phyloP scores from a whole-genome alignment of 1,284 basidiomycete species.

The Rhizopogon hawkerae region DNA sequence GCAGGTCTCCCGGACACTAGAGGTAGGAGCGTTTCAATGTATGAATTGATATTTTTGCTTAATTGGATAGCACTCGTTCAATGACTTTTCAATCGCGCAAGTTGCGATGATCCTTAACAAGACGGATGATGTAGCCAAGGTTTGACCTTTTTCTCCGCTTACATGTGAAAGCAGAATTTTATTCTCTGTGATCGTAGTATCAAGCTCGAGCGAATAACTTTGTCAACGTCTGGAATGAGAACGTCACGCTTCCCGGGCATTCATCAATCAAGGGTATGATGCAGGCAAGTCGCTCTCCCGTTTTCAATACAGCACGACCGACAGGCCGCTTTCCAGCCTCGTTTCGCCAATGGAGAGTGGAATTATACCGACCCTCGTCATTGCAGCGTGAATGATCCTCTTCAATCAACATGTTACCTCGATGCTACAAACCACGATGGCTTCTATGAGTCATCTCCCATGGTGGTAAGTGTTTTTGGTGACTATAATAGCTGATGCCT shows the following conservation, averaged over 20 bases:
- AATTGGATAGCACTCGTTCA: slow-evolving; percentile 44
- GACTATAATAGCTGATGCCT: not conserved
- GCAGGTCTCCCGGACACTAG: slow-evolving; percentile 52
- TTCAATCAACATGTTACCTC: slow-evolving; percentile 50
- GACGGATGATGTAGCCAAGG: slow-evolving; percentile 27
- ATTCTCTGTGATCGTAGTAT: slow-evolving; percentile 32
- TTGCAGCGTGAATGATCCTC: slow-evolving; percentile 55
- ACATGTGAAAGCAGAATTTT: not conserved
- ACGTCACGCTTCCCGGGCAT: slow-evolving; percentile 41
- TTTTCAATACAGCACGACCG: not conserved
- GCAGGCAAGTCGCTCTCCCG: slow-evolving; percentile 32
- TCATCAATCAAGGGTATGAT: slow-evolving; percentile 40
- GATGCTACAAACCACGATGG: slow-evolving; percentile 50
- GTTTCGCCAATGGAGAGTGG: slow-evolving; percentile 52
- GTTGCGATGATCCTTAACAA: slow-evolving; percentile 48
- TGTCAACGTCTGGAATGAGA: slow-evolving; percentile 50
- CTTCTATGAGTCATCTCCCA: slow-evolving; percentile 58
- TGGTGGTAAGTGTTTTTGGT: slow-evolving; percentile 37
- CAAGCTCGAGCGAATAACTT: slow-evolving; percentile 48
- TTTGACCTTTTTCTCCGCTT: not conserved
- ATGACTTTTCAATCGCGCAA: slow-evolving; percentile 58
- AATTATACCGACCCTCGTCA: slow-evolving; percentile 60
- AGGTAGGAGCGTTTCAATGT: slow-evolving; percentile 30
- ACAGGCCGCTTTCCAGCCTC: slow-evolving; percentile 31
- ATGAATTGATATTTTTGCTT: not conserved